A percentile compares a stretch with the other conserved stretches of the same genome.
phyloP scores from a whole-genome alignment of 2,329 filamentous ascomycete genomes.

The Exophiala dermatitidis region DNA sequence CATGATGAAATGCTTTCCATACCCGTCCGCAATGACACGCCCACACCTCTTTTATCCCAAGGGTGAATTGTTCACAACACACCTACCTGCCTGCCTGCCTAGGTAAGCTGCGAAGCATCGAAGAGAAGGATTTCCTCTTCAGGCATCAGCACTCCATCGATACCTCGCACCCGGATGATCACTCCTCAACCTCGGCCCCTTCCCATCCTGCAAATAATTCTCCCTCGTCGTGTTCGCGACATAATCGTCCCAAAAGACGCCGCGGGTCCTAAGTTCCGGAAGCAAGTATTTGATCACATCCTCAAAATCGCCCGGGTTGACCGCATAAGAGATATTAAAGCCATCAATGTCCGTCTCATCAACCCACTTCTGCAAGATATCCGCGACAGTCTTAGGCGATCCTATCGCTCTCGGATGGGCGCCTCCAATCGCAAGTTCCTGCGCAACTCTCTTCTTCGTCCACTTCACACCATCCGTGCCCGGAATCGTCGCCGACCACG shows the following conservation, averaged over 20 bases:
- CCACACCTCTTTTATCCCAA: too few relatives aligned
- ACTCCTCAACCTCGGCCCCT: neutral
- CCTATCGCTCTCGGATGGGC: conserved; percentile 46
- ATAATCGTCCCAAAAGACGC: conserved; percentile 31
- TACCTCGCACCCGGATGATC: conserved; percentile 1
- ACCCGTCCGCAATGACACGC: too few relatives aligned
- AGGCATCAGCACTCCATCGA: neutral
- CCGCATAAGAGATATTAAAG: conserved; percentile 53
- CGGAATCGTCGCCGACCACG: conserved; percentile 21
- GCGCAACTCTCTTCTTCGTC: conserved; percentile 39
- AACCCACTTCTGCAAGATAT: conserved; percentile 61
- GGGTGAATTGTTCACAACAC: too few relatives aligned
- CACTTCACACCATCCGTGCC: conserved; percentile 32
- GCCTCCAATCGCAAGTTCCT: conserved; percentile 43
- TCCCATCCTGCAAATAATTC: neutral
- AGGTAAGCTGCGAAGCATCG: too few relatives aligned
- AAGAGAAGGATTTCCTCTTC: too few relatives aligned
- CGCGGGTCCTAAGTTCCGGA: conserved; percentile 40
- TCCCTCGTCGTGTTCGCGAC: neutral
- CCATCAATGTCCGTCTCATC: conserved; percentile 63
- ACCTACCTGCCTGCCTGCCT: too few relatives aligned
- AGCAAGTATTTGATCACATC: conserved; percentile 45
- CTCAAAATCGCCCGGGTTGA: conserved; percentile 46
- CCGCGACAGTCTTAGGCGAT: conserved; percentile 57
- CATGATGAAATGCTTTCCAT: too few relatives aligned